Conservation (phyloP, 176 grass and related monocot genomes). For the Zizania latifolia region DNA sequence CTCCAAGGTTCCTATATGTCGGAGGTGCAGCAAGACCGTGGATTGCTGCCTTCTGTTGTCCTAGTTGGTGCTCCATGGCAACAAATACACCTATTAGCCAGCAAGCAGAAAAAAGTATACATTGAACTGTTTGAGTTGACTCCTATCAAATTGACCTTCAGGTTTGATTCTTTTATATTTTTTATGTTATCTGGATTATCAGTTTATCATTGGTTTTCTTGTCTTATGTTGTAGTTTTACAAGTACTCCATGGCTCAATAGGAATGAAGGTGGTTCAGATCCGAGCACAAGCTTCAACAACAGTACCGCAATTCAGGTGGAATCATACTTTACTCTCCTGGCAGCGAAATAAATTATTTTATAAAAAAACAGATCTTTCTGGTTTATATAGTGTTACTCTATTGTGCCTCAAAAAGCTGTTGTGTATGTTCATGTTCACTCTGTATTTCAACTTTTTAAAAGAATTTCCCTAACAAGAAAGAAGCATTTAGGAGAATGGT, state of each 20-base stretch:
- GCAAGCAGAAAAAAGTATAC: conserved; percentile 86
- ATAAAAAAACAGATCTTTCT: not conserved
- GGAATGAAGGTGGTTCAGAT: conserved; percentile 69
- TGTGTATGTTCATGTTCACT: not conserved
- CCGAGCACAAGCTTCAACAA: conserved; percentile 50
- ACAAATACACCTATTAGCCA: conserved; percentile 88
- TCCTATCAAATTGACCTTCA: conserved; percentile 77
- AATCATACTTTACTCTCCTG: not conserved
- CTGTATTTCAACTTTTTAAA: not conserved
- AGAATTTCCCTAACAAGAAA: not conserved
- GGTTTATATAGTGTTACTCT: conserved; percentile 5
- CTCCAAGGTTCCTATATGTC: conserved; percentile 16
- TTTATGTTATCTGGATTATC: conserved; percentile 23
- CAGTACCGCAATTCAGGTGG: conserved; percentile 78
- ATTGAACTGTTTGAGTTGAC: conserved; percentile 78
- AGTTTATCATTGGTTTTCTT: conserved; percentile 26
- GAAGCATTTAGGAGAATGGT: not conserved
- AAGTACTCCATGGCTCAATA: conserved; percentile 79
- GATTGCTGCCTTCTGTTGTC: conserved; percentile 72
- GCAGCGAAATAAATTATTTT: not conserved
- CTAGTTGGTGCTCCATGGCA: conserved; percentile 92
- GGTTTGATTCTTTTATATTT: conserved; percentile 51
- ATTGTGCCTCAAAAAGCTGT: not conserved
- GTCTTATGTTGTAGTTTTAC: conserved; percentile 67
- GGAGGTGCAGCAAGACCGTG: conserved; percentile 26